These are phyloP conservation scores for Diutina scorzettiae DNA, from an alignment of 1,139 yeast species.

Conservation along the genomic window DNA sequence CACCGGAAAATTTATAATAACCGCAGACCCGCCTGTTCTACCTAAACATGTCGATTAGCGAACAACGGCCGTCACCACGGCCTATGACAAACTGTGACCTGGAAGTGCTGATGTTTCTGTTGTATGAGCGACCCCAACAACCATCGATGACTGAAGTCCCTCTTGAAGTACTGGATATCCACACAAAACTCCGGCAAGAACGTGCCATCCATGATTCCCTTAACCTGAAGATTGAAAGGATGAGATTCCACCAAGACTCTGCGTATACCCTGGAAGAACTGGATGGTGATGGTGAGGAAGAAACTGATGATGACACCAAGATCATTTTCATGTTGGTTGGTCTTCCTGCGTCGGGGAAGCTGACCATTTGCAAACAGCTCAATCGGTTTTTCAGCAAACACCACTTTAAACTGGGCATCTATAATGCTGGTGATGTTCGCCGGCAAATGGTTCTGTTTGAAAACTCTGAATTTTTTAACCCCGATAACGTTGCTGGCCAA, in stretches of 20 bases:
- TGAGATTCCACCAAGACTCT: constrained; percentile 4
- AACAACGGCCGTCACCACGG: no score
- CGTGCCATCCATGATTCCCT: constrained; percentile 1
- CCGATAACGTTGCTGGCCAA: constrained; percentile 29
- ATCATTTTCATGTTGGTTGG: constrained; percentile 44
- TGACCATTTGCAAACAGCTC: constrained; percentile 46
- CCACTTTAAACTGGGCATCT: constrained; percentile 17
- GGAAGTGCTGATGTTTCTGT: constrained; percentile 5
- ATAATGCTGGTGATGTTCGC: constrained; percentile 18
- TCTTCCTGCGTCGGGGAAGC: constrained; percentile 62
- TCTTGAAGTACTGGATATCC: not conserved
- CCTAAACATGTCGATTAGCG: no score
- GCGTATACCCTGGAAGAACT: constrained; percentile 5
- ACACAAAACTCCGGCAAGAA: not conserved
- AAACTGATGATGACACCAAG: constrained; percentile 7
- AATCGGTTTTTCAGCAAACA: constrained; percentile 24
- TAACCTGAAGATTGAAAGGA: not conserved
- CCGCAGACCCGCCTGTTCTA: not conserved
- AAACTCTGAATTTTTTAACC: constrained; percentile 46
- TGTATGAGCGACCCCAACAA: not conserved
- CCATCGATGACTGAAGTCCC: not conserved
- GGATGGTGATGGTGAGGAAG: not conserved
- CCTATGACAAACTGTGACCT: constrained; percentile 1
- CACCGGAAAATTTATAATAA: constrained; percentile 4
- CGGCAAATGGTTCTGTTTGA: constrained; percentile 17